phyloP scores from a whole-genome alignment of 495 filamentous ascomycete genomes.

The Hypoxylon subgilvum region DNA sequence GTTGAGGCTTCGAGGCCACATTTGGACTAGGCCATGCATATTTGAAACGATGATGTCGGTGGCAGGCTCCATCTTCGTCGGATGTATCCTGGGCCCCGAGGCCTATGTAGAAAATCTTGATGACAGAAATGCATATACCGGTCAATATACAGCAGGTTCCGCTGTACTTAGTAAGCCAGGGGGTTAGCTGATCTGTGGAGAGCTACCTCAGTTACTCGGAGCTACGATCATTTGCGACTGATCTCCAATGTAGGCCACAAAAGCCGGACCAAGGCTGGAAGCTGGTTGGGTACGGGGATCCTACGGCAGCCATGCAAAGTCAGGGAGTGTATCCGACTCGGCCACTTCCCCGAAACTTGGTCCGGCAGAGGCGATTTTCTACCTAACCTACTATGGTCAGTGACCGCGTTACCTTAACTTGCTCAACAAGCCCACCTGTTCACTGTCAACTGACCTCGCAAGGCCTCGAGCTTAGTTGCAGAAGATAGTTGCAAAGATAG shows the following conservation, averaged over 20 bases:
- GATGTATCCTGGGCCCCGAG: constrained; percentile 1
- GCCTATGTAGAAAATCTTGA: constrained; percentile 12
- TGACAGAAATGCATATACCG: constrained; percentile 17
- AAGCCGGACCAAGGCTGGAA: background rate
- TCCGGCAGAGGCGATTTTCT: background rate
- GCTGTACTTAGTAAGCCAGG: constrained; percentile 27
- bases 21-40: constrained; percentile 13
- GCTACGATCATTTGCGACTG: background rate
- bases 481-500: no score
- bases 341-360: background rate
- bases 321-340: constrained; percentile 8
- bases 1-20: constrained; percentile 9
- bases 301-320: background rate
- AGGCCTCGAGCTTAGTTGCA: no score
- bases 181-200: background rate
- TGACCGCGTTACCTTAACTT: no score
- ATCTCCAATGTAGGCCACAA: background rate
- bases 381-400: background rate
- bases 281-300: background rate
- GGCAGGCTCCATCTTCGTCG: background rate
- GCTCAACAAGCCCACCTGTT: no score
- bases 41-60: constrained; percentile 2
- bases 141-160: constrained; percentile 12
- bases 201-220: background rate
- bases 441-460: no score